A percentile compares a stretch with the other conserved stretches of the same genome.
These are phyloP conservation scores for Colletotrichum sp. DNA, from an alignment of 2,329 filamentous ascomycete genomes.

Conservation along the genomic window DNA sequence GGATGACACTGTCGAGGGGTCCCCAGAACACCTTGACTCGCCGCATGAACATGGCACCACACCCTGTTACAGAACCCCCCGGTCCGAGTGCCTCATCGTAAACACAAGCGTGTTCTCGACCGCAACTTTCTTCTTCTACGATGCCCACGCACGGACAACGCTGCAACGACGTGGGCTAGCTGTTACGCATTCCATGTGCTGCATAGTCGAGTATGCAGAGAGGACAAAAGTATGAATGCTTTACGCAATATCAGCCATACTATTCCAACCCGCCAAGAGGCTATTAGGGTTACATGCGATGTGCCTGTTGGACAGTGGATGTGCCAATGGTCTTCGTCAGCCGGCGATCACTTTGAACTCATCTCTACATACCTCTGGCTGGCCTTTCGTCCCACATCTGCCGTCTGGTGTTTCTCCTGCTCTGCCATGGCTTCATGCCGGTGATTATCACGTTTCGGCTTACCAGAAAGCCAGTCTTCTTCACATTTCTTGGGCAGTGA, in stretches of 20 bases:
- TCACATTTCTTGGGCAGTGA: not conserved
- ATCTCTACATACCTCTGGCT: not conserved
- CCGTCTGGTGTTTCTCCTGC: not conserved
- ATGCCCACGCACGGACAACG: not conserved
- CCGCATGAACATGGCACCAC: conserved; percentile 3
- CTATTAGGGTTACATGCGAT: not conserved
- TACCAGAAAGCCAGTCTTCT: not conserved
- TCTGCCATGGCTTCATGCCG: not conserved
- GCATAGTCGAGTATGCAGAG: not conserved
- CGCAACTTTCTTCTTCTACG: not conserved
- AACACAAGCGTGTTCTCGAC: not conserved
- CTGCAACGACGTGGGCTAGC: not conserved
- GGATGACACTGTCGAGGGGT: not conserved
- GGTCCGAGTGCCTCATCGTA: not conserved
- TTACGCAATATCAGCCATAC: not conserved
- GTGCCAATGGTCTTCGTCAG: not conserved
- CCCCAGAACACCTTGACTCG: not conserved
- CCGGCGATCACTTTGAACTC: not conserved
- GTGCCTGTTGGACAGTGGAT: not conserved
- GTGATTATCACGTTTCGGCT: conserved; percentile 1
- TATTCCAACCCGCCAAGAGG: not conserved
- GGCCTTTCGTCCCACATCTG: not conserved
- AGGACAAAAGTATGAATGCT: not conserved
- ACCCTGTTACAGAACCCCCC: conserved; percentile 11
- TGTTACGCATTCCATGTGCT: not conserved